Percentiles rank a stretch among this genome's conserved stretches.
Evolutionary conservation across 352 stramenopile species (phyloP).

Genomic region (Halophytophthora batemanensis): DNA sequence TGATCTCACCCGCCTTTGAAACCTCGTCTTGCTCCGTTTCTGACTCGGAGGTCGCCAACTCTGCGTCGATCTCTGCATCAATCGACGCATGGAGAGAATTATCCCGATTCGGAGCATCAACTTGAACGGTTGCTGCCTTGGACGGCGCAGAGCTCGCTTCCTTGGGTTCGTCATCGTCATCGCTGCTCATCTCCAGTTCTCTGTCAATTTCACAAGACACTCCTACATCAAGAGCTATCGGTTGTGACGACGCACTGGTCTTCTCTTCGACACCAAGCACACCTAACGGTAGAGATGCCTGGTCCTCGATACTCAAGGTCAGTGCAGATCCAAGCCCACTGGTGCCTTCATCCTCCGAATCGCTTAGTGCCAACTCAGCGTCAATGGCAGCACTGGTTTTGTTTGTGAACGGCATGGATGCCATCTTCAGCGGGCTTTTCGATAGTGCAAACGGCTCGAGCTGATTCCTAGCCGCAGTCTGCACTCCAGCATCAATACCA

Average conservation of each 20-base stretch:
- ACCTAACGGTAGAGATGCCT: neutral
- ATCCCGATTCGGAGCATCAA: neutral
- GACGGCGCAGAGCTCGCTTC: neutral
- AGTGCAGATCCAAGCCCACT: neutral
- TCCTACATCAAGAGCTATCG: conserved; percentile 4
- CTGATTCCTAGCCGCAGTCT: neutral
- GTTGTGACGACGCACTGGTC: neutral
- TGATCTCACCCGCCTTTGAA: neutral
- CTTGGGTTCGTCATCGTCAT: conserved; percentile 20
- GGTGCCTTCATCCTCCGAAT: conserved; percentile 20
- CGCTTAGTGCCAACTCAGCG: conserved; percentile 34
- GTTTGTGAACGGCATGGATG: conserved; percentile 3
- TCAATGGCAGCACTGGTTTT: conserved; percentile 32
- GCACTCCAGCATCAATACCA: neutral
- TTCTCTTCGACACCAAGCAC: too few relatives aligned
- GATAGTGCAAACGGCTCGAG: conserved; percentile 7
- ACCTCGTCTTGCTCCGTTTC: conserved; percentile 17
- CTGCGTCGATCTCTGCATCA: conserved; percentile 36
- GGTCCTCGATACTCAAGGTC: neutral
- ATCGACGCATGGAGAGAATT: conserved; percentile 19
- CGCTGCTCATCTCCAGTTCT: conserved; percentile 25
- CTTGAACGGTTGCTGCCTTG: neutral
- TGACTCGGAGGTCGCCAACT: conserved; percentile 30
- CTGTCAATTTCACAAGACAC: conserved; percentile 26
- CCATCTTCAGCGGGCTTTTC: neutral